Percentiles rank a stretch among this genome's conserved stretches.
Conservation (phyloP, 208 protist species). For the Naegleria lovaniensis region DNA sequence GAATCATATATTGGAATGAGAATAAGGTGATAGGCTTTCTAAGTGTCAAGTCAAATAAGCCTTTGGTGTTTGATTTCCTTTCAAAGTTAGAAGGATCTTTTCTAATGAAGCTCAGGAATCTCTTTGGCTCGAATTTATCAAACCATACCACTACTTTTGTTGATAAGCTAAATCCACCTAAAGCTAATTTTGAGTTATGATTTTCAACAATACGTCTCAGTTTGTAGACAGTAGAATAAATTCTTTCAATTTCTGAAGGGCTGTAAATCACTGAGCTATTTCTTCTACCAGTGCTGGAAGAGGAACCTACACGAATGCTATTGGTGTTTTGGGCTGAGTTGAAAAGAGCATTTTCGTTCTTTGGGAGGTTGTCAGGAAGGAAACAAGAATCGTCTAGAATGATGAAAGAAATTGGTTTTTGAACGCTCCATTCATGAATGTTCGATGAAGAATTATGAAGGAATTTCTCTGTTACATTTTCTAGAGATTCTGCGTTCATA, state of each 20-base stretch:
- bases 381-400: background rate
- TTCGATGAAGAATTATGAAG: background rate
- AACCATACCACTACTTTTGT: background rate
- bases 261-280: background rate
- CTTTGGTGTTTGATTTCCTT: background rate
- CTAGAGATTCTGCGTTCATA: background rate
- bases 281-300: background rate
- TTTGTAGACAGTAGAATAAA: background rate
- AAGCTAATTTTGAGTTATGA: background rate
- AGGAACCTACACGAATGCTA: background rate
- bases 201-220: background rate
- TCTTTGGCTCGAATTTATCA: background rate
- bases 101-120: background rate
- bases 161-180: background rate
- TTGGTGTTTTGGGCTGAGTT: background rate
- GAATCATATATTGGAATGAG: constrained; percentile 6
- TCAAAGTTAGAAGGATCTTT: background rate
- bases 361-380: background rate
- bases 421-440: background rate
- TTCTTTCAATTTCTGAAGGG: background rate
- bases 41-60: background rate
- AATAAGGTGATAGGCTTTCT: constrained; percentile 2
- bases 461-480: background rate
- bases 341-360: background rate
- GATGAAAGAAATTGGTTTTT: background rate